A percentile compares a stretch with the other conserved stretches of the same genome.
Evolutionary conservation across 345 rosid species (phyloP).

Genomic region (Conringia planisiliqua): DNA sequence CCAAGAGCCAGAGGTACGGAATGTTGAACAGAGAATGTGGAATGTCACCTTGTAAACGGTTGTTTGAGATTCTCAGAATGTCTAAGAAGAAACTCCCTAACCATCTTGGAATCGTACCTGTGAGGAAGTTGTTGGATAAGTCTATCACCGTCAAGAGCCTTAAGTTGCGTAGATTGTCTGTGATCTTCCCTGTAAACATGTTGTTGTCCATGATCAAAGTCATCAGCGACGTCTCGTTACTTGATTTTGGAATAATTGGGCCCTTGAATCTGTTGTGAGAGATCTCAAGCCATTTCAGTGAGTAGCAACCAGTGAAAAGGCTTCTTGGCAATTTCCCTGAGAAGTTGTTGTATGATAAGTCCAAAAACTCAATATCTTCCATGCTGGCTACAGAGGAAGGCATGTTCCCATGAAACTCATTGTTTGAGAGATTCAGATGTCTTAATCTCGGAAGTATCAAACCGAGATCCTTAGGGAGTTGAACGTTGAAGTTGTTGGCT

Average conservation of each 20-base stretch:
- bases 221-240: neutral
- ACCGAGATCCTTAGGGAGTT: slow-evolving; percentile 9
- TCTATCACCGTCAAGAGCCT: slow-evolving; percentile 12
- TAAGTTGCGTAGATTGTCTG: neutral
- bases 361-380: slow-evolving; percentile 22
- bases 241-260: neutral
- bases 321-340: slow-evolving; percentile 22
- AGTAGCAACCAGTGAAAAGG: neutral
- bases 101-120: slow-evolving; percentile 23
- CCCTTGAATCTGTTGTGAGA: slow-evolving; percentile 26
- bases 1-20: slow-evolving; percentile 18
- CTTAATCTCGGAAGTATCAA: slow-evolving; percentile 1
- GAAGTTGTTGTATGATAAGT: slow-evolving; percentile 25
- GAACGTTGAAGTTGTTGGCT: neutral
- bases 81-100: slow-evolving; percentile 6
- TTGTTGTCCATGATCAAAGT: slow-evolving; percentile 19
- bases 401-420: slow-evolving; percentile 23
- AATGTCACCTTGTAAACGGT: neutral
- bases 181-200: slow-evolving; percentile 20
- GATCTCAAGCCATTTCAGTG: slow-evolving; percentile 14
- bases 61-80: slow-evolving; percentile 3
- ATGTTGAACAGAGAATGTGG: slow-evolving; percentile 22
- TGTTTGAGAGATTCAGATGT: slow-evolving; percentile 20
- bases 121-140: slow-evolving; percentile 22
- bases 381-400: slow-evolving; percentile 14